A percentile compares a stretch with the other conserved stretches of the same genome.
Evolutionary conservation across 208 protist genomes (phyloP).

Genomic region (Crithidia fasciculata): DNA sequence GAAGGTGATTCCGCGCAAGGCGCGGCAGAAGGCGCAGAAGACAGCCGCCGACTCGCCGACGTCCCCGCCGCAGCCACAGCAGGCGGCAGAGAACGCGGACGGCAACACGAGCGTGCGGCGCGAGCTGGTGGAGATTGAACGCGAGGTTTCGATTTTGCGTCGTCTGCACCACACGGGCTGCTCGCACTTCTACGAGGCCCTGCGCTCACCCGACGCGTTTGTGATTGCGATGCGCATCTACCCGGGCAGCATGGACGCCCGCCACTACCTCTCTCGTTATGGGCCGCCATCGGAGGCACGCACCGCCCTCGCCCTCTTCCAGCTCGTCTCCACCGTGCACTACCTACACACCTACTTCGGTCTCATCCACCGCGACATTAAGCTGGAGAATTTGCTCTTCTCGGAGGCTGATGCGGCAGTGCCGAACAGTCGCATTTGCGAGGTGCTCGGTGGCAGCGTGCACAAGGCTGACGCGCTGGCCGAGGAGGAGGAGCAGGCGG

Average conservation of each 20-base stretch:
- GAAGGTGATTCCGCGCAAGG: slow-evolving; percentile 67
- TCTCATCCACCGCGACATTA: slow-evolving; percentile 86
- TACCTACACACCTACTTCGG: slow-evolving; percentile 76
- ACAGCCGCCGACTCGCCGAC: background rate
- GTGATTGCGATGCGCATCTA: slow-evolving; percentile 83
- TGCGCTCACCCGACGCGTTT: slow-evolving; percentile 78
- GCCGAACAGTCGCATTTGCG: slow-evolving; percentile 35
- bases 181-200: slow-evolving; percentile 70
- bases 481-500: background rate
- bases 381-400: slow-evolving; percentile 81
- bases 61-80: background rate
- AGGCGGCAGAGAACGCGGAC: background rate
- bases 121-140: slow-evolving; percentile 73
- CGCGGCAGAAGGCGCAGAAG: slow-evolving; percentile 20
- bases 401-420: slow-evolving; percentile 42
- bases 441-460: slow-evolving; percentile 45
- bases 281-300: slow-evolving; percentile 65
- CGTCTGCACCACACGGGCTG: slow-evolving; percentile 74
- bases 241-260: slow-evolving; percentile 62
- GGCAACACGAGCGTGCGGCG: slow-evolving; percentile 26
- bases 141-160: slow-evolving; percentile 75
- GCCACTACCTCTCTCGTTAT: slow-evolving; percentile 65
- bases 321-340: slow-evolving; percentile 73
- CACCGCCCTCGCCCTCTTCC: slow-evolving; percentile 67
- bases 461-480: slow-evolving; percentile 27